Evolutionary conservation across 192 early-diverging fungal genomes (phyloP), one percentile per base, ranked within the genome.

Genomic region (Backusella sp.): DNA sequence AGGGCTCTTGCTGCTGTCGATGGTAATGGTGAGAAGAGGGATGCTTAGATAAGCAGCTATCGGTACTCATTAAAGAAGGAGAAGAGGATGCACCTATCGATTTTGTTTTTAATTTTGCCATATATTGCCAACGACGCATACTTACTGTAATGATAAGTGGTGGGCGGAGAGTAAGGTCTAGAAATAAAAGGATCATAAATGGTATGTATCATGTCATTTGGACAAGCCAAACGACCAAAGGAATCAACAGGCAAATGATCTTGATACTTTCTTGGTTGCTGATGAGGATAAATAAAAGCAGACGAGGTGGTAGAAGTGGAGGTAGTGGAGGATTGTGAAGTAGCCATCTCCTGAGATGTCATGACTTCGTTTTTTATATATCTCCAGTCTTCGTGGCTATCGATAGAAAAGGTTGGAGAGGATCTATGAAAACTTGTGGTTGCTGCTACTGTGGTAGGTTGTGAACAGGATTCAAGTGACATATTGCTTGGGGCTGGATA

Each of bases 151-250:
- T 28, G 26, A 26, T 62, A 62, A 9, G 56, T 21, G 23, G 56
- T 62, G 21, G 56, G 56, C 26, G 56, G 56, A 62, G 56, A 62
- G 23, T 28, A 62, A 12, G 56, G 56, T 14, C 56, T 62, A 62
- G 56, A 62, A 28, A 62, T 62, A 28, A 62, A 62, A 62, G 56
- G 56, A 62, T 62, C 56, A 26, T 62, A 62, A 28, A 62, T 62
- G 12, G 56, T 11, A 26, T 62, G 56, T 62, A 62, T 28, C 56
- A 28, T 62, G 9, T 62, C 56, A 62, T 23, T 62, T 28, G 56
- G 56, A 26, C 23, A 26, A 62, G 56, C 56, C 56, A 62, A 62
- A 8, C 21, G 56, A 26, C 21, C 56, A 28, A 62, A 62, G 12
- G 56, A 62, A 11, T 62, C 26, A 28, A 62, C 12, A 62, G 56